Percentiles rank a stretch among this genome's conserved stretches.
phyloP scores from a whole-genome alignment of 202 grass and related monocot species.

The Elaeis oleifera region DNA sequence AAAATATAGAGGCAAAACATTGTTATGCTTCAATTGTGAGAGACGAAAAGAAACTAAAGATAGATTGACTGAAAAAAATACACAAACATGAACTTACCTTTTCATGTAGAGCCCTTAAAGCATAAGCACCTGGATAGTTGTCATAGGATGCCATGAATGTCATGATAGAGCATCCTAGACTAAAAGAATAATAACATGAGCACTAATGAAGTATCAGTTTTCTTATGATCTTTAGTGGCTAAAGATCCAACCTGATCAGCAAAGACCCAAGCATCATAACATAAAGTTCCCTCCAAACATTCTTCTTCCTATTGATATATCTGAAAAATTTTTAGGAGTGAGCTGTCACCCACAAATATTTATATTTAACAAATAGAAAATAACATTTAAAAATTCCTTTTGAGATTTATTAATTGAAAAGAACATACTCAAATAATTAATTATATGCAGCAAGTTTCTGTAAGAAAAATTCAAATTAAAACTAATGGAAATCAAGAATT shows the following conservation, averaged over 20 bases:
- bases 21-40: no score
- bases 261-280: conserved; percentile 75
- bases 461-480: no score
- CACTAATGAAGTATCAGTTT: conserved; percentile 16
- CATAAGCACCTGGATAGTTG: conserved; percentile 95
- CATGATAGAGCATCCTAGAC: conserved; percentile 67
- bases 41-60: no score
- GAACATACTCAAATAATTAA: no score
- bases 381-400: no score
- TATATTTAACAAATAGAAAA: no score
- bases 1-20: no score
- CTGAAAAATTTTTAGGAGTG: conserved; percentile 24
- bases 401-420: no score
- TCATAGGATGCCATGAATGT: conserved; percentile 84
- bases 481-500: no score
- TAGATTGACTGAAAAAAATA: no score
- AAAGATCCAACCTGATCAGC: conserved; percentile 55
- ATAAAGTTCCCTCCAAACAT: conserved; percentile 68
- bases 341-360: no score
- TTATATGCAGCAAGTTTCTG: no score
- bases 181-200: conserved; percentile 42
- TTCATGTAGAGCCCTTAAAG: conserved; percentile 79
- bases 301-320: conserved; percentile 95
- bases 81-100: conserved; percentile 38
- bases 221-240: background rate